These are phyloP conservation scores for Avena eriantha DNA, from an alignment of 176 grass and related monocot species.

Conservation along the genomic window DNA sequence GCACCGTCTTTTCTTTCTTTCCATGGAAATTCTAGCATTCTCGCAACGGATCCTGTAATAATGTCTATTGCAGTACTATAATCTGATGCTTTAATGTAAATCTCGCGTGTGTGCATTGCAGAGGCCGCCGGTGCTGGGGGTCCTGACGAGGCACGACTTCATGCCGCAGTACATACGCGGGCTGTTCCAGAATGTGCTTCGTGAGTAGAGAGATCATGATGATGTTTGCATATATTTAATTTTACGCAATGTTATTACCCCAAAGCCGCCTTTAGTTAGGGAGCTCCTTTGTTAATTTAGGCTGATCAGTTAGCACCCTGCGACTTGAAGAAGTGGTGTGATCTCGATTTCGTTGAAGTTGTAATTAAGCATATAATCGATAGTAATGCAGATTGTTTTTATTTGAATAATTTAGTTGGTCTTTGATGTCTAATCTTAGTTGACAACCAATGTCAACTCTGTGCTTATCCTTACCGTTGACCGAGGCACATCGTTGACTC, in stretches of 20 bases:
- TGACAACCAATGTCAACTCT: constrained; percentile 12
- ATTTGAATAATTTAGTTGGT: background rate
- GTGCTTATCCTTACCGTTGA: background rate
- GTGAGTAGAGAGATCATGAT: constrained; percentile 35
- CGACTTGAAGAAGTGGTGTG: constrained; percentile 6
- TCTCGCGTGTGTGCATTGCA: constrained; percentile 19
- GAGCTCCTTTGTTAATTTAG: background rate
- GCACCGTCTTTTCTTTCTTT: background rate
- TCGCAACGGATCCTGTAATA: background rate
- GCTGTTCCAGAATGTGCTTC: constrained; percentile 38
- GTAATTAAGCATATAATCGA: background rate
- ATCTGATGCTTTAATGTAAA: background rate
- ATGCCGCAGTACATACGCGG: constrained; percentile 65
- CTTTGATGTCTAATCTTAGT: background rate
- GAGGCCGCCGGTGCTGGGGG: constrained; percentile 62
- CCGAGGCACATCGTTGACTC: background rate
- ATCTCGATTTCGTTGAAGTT: background rate
- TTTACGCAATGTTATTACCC: background rate
- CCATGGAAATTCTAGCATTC: background rate
- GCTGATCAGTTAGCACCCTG: constrained; percentile 13
- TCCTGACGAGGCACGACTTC: constrained; percentile 77
- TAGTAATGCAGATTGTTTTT: background rate
- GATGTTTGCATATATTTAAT: background rate
- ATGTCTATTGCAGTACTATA: background rate
- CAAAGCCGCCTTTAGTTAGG: background rate